These are phyloP conservation scores for Calocera viscosa DNA, from an alignment of 768 basidiomycete species.

Conservation along the genomic window DNA sequence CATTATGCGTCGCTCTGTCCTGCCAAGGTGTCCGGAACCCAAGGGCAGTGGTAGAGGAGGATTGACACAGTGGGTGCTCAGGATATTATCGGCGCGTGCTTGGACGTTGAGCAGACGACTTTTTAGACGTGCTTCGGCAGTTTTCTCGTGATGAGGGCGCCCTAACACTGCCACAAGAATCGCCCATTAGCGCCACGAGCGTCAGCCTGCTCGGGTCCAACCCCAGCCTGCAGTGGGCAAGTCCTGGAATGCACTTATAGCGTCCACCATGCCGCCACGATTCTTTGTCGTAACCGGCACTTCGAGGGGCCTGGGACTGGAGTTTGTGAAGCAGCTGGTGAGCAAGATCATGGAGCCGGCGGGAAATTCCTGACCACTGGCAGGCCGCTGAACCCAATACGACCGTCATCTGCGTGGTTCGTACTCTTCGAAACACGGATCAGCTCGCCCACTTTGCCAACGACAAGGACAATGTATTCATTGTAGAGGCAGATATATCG, in stretches of 20 bases:
- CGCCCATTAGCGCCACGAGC: not conserved
- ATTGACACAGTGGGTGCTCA: too few species aligned
- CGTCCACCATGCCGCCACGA: not conserved
- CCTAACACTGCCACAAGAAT: not conserved
- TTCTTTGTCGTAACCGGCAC: not conserved
- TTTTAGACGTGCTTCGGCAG: not conserved
- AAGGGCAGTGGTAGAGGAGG: too few species aligned
- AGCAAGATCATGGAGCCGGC: not conserved
- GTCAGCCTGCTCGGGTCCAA: not conserved
- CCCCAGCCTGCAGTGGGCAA: too few species aligned
- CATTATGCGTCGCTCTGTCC: not conserved
- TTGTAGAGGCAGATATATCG: conserved; percentile 31
- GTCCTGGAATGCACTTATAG: not conserved
- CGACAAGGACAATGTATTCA: conserved; percentile 24
- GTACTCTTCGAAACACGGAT: conserved; percentile 19
- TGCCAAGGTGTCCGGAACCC: not conserved
- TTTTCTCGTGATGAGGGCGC: not conserved
- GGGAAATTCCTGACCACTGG: not conserved
- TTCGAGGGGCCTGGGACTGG: conserved; percentile 14
- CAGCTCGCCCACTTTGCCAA: conserved; percentile 16
- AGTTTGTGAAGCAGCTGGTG: conserved; percentile 22
- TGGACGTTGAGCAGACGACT: not conserved
- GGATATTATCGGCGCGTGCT: not conserved
- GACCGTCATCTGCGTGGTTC: conserved; percentile 24
- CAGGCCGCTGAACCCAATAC: conserved; percentile 13